Base-by-base conservation (phyloP, 345 rosid genomes). In the Salix brachista region DNA sequence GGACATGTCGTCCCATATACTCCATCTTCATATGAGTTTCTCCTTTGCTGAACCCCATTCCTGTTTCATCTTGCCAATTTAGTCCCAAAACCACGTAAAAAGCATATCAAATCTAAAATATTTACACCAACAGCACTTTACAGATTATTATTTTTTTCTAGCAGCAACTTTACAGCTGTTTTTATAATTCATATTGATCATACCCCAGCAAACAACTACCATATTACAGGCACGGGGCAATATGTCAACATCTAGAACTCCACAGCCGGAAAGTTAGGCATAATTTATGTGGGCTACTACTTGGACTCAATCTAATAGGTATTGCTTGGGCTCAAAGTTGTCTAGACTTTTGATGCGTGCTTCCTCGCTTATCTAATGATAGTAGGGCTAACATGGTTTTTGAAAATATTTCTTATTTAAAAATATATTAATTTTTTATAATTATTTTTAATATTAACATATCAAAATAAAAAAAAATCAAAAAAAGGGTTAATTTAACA, bases 21-120 rank as follows among this genome's bases (percentile, higher is more conserved):
- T 18, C 97, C 98, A 70, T 94, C 98, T 80, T 92, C 93, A 90
- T 91, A 94, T 37, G 98, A 94, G 80, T 90, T 92, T 83, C 87
- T 94, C 89, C 98, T 89, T 73, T 92, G 96, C 65, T 94, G 92
- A 14, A 92, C 82, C 48, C 98, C 98, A 78, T 94, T 94, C 97
- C 98, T 91, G 66, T 25, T 36, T 6, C 19, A 26, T 16, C 18
- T 48, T 39, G 11, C 37, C 13, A 8, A 26, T 3, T 64, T 5
- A 62, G 54, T 28, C 54, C 52, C 50, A 14, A 10, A n/a, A 18
- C 8, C 75, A 41, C 25, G 2, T 11, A 30, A 2, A 30, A 30
- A 30, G 32, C 32, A 30, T 30, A 30, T 30, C 32, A 30, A 30
- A 30, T 30, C 32, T 2, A 30, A 30, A 30, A 30, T 30, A 30